phyloP scores from a whole-genome alignment of 2,329 filamentous ascomycete species.

The Alternaria novae-zelandiae region DNA sequence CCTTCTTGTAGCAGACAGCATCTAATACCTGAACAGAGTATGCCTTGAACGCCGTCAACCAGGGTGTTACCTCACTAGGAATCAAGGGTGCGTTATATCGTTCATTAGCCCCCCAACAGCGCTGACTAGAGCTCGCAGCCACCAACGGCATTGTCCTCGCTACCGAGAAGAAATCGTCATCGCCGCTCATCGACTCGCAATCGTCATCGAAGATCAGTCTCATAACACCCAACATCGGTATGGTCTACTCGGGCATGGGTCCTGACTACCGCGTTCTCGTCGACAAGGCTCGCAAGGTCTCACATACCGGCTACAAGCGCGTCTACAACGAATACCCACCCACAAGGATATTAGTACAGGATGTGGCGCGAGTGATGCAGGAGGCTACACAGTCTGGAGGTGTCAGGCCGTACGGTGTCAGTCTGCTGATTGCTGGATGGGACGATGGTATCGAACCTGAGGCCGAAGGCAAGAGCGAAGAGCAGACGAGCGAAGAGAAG shows the following conservation, averaged over 20 bases:
- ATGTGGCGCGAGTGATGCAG: slow-evolving; percentile 97
- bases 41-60: slow-evolving; percentile 98
- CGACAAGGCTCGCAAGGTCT: slow-evolving; percentile 97
- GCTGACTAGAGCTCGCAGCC: slow-evolving; percentile 61
- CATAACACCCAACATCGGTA: slow-evolving; percentile 98
- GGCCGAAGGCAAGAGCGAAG: slow-evolving; percentile 65
- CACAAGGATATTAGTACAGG: slow-evolving; percentile 97
- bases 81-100: slow-evolving; percentile 78
- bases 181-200: slow-evolving; percentile 91
- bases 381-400: slow-evolving; percentile 98
- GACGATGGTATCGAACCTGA: slow-evolving; percentile 95
- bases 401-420: slow-evolving; percentile 96
- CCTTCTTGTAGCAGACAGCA: not conserved
- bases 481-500: slow-evolving; percentile 63
- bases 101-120: not conserved
- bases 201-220: slow-evolving; percentile 97
- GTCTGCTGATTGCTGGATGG: slow-evolving; percentile 94
- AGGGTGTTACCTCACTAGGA: slow-evolving; percentile 96
- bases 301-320: slow-evolving; percentile 98
- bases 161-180: slow-evolving; percentile 99
- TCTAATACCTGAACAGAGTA: slow-evolving; percentile 71
- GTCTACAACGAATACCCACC: slow-evolving; percentile 99
- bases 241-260: slow-evolving; percentile 99
- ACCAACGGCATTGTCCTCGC: slow-evolving; percentile 99
- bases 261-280: slow-evolving; percentile 97